Evolutionary conservation across 257 asterid species (phyloP).

Genomic region (Solanum sparsipilum): DNA sequence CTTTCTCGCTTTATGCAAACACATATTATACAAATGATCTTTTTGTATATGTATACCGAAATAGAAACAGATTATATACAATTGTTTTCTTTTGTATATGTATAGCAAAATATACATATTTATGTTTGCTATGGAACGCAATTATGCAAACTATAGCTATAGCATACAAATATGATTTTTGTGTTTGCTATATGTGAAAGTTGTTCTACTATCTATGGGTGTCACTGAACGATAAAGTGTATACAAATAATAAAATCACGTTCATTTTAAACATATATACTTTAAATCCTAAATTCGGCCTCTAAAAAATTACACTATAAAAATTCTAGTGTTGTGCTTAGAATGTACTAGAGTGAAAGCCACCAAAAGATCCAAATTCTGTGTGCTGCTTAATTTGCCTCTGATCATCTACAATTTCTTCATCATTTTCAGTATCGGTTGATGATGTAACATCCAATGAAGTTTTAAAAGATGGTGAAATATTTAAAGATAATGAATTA

Average conservation of each 20-base stretch:
- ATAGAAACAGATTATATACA: too few relatives aligned
- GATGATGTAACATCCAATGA: constrained; percentile 5
- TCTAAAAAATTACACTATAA: background rate
- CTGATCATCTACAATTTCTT: constrained; percentile 4
- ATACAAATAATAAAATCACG: background rate
- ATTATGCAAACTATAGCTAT: too few relatives aligned
- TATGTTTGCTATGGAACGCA: too few relatives aligned
- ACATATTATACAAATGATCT: too few relatives aligned
- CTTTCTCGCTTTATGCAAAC: too few relatives aligned
- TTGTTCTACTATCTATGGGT: too few relatives aligned
- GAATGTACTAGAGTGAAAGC: constrained; percentile 17
- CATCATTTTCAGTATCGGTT: constrained; percentile 4
- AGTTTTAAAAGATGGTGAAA: constrained; percentile 7
- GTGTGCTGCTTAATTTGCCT: constrained; percentile 1
- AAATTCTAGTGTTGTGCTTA: background rate
- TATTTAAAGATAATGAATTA: background rate
- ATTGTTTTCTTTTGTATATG: too few relatives aligned
- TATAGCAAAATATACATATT: too few relatives aligned
- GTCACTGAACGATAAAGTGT: too few relatives aligned
- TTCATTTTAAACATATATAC: background rate
- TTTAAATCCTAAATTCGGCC: background rate
- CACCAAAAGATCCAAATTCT: constrained; percentile 32
- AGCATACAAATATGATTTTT: too few relatives aligned
- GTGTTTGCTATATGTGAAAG: too few relatives aligned
- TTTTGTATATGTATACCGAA: too few relatives aligned